phyloP scores from a whole-genome alignment of 2,329 filamentous ascomycete species.

The Exophiala aquamarina region DNA sequence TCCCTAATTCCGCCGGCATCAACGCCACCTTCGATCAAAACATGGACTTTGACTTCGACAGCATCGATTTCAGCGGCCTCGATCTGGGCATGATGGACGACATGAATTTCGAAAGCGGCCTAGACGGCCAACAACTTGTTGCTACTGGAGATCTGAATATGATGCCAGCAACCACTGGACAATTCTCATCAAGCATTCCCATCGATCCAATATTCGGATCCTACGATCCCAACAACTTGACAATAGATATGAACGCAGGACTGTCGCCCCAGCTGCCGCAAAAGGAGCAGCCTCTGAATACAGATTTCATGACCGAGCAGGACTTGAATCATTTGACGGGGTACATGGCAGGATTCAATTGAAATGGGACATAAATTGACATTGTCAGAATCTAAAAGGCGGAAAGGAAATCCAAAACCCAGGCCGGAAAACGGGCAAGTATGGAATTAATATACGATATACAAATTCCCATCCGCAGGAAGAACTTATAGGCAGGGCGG shows the following conservation, averaged over 20 bases:
- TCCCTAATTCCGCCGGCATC: slow-evolving; percentile 11
- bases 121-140: neutral
- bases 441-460: too few species aligned
- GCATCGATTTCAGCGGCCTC: slow-evolving; percentile 27
- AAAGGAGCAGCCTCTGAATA: slow-evolving; percentile 3
- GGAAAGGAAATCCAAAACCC: too few species aligned
- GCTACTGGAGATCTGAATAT: neutral
- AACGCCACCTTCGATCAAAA: slow-evolving; percentile 18
- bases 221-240: slow-evolving; percentile 6
- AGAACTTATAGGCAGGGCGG: too few species aligned
- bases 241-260: slow-evolving; percentile 1
- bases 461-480: too few species aligned
- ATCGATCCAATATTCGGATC: slow-evolving; percentile 16
- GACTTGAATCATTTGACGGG: slow-evolving; percentile 19
- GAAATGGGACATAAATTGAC: neutral
- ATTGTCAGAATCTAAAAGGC: too few species aligned
- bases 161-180: neutral
- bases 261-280: slow-evolving; percentile 7
- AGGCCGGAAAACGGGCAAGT: too few species aligned
- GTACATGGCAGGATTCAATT: slow-evolving; percentile 21
- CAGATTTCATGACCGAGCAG: slow-evolving; percentile 19
- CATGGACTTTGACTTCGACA: slow-evolving; percentile 30
- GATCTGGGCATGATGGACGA: slow-evolving; percentile 26
- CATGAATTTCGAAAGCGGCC: slow-evolving; percentile 21
- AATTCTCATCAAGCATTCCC: slow-evolving; percentile 18